These are phyloP conservation scores for Ogataea nitratoaversa DNA, from an alignment of 805 yeast genomes.

Conservation along the genomic window DNA sequence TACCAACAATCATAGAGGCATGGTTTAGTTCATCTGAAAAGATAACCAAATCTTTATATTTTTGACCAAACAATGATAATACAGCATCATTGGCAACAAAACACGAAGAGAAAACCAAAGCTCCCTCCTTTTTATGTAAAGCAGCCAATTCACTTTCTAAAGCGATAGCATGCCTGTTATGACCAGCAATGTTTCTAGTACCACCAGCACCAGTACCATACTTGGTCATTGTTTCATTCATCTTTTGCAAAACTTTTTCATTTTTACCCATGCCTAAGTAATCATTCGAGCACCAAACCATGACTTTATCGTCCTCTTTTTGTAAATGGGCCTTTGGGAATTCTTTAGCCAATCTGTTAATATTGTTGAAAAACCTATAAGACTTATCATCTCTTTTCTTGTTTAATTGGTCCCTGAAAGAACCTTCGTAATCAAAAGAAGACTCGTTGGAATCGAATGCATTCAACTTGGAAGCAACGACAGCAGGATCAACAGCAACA, in stretches of 20 bases:
- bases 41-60: slow-evolving; percentile 82
- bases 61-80: slow-evolving; percentile 83
- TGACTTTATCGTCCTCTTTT: slow-evolving; percentile 73
- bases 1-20: slow-evolving; percentile 97
- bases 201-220: slow-evolving; percentile 99
- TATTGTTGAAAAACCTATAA: slow-evolving; percentile 94
- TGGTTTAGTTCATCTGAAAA: slow-evolving; percentile 93
- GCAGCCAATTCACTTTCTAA: slow-evolving; percentile 86
- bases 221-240: slow-evolving; percentile 75
- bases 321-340: slow-evolving; percentile 91
- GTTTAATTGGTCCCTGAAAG: slow-evolving; percentile 60
- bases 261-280: slow-evolving; percentile 93
- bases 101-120: slow-evolving; percentile 92
- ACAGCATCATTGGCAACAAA: slow-evolving; percentile 97
- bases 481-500: slow-evolving; percentile 28
- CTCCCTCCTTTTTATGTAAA: slow-evolving; percentile 91
- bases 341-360: slow-evolving; percentile 90
- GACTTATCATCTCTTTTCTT: slow-evolving; percentile 85
- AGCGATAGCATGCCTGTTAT: slow-evolving; percentile 81
- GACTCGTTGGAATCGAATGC: slow-evolving; percentile 42
- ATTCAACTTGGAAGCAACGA: slow-evolving; percentile 26
- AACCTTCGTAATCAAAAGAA: slow-evolving; percentile 67
- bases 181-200: slow-evolving; percentile 98
- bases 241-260: slow-evolving; percentile 62
- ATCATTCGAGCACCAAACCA: slow-evolving; percentile 99